These are phyloP conservation scores for Aspergillus spinulosporus DNA, from an alignment of 2,329 filamentous ascomycete genomes.

Conservation along the genomic window DNA sequence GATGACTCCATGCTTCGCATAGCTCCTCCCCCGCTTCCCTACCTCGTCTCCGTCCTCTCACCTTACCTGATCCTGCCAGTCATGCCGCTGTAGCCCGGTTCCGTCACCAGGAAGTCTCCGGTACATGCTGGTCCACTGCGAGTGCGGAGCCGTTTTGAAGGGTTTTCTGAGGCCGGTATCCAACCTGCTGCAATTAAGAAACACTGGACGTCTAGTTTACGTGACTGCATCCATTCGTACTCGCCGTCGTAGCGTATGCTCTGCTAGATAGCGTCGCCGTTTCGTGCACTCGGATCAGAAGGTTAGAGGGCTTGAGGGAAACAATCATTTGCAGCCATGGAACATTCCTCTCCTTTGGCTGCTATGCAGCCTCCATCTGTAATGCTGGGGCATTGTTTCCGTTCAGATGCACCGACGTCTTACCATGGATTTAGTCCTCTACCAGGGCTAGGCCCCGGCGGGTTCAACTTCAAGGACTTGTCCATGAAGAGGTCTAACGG, in stretches of 20 bases:
- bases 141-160: constrained; percentile 18
- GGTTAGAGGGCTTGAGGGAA: not conserved
- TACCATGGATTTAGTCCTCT: constrained; percentile 54
- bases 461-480: constrained; percentile 74
- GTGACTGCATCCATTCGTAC: constrained; percentile 14
- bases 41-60: constrained; percentile 15
- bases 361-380: constrained; percentile 77
- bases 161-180: constrained; percentile 15
- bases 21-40: constrained; percentile 19
- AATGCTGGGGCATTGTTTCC: constrained; percentile 64
- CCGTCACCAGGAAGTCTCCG: constrained; percentile 20
- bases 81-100: constrained; percentile 34
- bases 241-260: constrained; percentile 24
- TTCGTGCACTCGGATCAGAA: constrained; percentile 8
- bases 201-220: constrained; percentile 13
- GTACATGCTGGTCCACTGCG: constrained; percentile 27
- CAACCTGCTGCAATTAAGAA: constrained; percentile 16
- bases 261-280: constrained; percentile 21
- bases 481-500: constrained; percentile 66
- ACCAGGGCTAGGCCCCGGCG: constrained; percentile 60
- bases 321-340: constrained; percentile 58
- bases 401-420: constrained; percentile 55
- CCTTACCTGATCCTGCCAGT: constrained; percentile 16
- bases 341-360: constrained; percentile 89
- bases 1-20: constrained; percentile 13